Conservation (phyloP, 1,284 basidiomycete species). For the Cryptococcus hybrid region DNA sequence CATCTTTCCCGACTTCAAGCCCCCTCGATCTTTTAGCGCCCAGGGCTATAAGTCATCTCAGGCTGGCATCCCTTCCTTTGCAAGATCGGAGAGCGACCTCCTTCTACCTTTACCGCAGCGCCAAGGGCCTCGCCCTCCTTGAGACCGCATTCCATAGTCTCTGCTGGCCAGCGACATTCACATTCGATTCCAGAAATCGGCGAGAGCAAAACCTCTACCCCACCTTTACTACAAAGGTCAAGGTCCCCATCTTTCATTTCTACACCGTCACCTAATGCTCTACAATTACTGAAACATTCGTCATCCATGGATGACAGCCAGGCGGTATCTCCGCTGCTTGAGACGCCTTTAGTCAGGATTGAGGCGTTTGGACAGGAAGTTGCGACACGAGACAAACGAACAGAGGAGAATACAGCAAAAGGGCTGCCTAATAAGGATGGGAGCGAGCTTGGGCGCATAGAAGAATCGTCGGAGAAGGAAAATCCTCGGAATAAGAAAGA, state of each 20-base stretch:
- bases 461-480: background rate
- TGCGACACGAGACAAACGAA: slow-evolving; percentile 1
- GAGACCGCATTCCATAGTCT: slow-evolving; percentile 6
- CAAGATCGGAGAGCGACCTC: slow-evolving; percentile 9
- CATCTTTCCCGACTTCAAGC: background rate
- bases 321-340: background rate
- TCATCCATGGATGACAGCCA: background rate
- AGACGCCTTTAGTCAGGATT: background rate
- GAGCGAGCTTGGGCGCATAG: background rate
- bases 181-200: slow-evolving; percentile 1
- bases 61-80: slow-evolving; percentile 1
- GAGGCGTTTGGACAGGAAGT: slow-evolving; percentile 7
- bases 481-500: background rate
- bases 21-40: background rate
- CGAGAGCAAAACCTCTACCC: background rate
- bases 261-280: too few relatives aligned
- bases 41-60: background rate
- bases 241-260: background rate
- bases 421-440: background rate
- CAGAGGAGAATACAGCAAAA: background rate
- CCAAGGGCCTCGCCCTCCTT: slow-evolving; percentile 11
- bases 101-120: background rate
- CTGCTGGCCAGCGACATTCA: background rate
- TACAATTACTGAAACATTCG: too few relatives aligned
- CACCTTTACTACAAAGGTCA: background rate